phyloP scores from a whole-genome alignment of 768 basidiomycete species.

The Tubosaeta brunneosetosa region DNA sequence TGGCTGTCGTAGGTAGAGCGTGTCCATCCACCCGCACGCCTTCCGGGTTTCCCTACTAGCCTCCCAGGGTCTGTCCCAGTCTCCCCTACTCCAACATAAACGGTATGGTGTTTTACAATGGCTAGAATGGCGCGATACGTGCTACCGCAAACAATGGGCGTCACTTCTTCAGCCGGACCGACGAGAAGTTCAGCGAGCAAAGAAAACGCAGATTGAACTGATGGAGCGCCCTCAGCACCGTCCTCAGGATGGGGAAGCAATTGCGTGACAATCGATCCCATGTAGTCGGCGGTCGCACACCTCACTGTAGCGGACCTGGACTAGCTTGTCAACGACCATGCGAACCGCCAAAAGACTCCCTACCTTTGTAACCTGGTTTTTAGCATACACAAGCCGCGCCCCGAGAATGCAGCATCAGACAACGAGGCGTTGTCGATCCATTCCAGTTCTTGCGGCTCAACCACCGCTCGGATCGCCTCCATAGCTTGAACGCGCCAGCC shows the following conservation, averaged over 20 bases:
- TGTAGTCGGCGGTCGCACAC: conserved; percentile 22
- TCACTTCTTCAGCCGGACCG: conserved; percentile 45
- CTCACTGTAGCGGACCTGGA: conserved; percentile 17
- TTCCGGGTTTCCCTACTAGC: no score
- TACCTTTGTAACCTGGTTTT: conserved; percentile 41
- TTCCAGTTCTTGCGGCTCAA: conserved; percentile 40
- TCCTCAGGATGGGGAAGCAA: conserved; percentile 6
- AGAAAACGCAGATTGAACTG: conserved; percentile 31
- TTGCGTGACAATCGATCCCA: conserved; percentile 11
- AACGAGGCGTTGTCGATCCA: conserved; percentile 54
- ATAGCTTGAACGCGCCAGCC: conserved; percentile 24
- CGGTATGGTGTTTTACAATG: conserved; percentile 42
- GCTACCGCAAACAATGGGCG: conserved; percentile 41
- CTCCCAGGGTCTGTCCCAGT: no score
- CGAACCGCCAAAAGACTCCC: background rate
- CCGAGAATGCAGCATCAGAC: conserved; percentile 38
- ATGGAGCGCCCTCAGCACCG: conserved; percentile 7
- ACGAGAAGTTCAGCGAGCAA: conserved; percentile 38
- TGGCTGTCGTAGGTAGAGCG: no score
- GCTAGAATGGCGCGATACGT: conserved; percentile 38
- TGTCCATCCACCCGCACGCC: no score
- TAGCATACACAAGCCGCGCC: conserved; percentile 45
- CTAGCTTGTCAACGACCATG: conserved; percentile 4
- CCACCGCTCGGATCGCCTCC: conserved; percentile 36
- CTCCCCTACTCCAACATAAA: conserved; percentile 4